These are phyloP conservation scores for Lunularia cruciata DNA, from an alignment of 225 moss, liverwort and hornwort species.

Conservation along the genomic window DNA sequence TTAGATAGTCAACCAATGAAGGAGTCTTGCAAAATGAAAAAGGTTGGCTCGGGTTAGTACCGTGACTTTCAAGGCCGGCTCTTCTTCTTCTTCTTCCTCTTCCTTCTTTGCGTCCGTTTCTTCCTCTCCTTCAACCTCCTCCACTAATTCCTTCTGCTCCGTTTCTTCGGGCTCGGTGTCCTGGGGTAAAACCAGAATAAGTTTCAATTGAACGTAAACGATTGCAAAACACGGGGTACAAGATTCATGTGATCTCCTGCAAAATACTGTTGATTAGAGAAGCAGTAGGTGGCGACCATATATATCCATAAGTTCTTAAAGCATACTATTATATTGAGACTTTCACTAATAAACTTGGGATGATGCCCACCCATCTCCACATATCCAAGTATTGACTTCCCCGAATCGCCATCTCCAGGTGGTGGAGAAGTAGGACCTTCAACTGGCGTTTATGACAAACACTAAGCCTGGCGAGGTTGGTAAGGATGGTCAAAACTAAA, in stretches of 20 bases:
- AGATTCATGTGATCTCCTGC: too few relatives aligned
- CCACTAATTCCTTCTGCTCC: slow-evolving; percentile 33
- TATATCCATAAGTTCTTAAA: background rate
- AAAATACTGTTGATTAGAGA: too few relatives aligned
- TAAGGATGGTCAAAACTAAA: slow-evolving; percentile 7
- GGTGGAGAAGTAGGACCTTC: background rate
- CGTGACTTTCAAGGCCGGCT: slow-evolving; percentile 65
- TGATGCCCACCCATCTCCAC: slow-evolving; percentile 26
- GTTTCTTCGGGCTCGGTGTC: slow-evolving; percentile 27
- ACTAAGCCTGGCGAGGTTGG: background rate
- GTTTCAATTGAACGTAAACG: background rate
- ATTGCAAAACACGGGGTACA: background rate
- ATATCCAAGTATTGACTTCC: slow-evolving; percentile 18
- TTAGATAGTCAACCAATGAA: background rate
- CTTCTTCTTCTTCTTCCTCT: slow-evolving; percentile 46
- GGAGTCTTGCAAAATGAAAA: background rate
- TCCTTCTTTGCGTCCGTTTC: slow-evolving; percentile 17
- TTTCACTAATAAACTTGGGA: background rate
- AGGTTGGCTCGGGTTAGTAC: slow-evolving; percentile 24
- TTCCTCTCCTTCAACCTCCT: slow-evolving; percentile 32
- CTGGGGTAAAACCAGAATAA: background rate
- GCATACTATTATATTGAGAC: background rate
- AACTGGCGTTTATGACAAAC: background rate
- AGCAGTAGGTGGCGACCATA: too few relatives aligned
- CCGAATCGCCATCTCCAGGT: slow-evolving; percentile 12